Evolutionary conservation across 2,329 filamentous ascomycete species (phyloP), one percentile per base, ranked within the genome.

Genomic region (Trichophaea hybrida): DNA sequence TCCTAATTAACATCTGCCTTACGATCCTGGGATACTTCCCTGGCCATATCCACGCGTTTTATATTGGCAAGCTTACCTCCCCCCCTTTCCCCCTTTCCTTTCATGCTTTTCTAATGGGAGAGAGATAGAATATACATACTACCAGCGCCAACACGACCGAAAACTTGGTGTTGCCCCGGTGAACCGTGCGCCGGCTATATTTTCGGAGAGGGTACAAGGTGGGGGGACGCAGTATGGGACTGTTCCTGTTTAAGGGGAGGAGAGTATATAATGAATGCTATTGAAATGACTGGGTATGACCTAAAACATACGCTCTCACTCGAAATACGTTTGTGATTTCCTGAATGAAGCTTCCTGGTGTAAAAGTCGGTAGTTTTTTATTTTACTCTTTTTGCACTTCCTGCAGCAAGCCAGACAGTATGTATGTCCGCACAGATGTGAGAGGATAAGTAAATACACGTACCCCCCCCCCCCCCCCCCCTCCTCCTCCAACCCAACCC

Each of bases 41-140:
- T 6, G 53, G 53, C 34, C 34, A 55, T 17, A 40, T 91, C 44
- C 83, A 89, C 70, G 86, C 86, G 44, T 89, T 90, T 72, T 93
- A 91, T 44, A 8, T 46, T 12, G 40, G 40, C 24, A 46, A 17
- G 40, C 40, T 12, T 46, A 12, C 10, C 38, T 43, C 15, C 38
- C 15, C 10, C 3, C 38, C 38, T 15, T 6, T 10, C 5, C 12
- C 40, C 10, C 10, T 7, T 46, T 6, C 40, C 40, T n/a, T 15
- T 43, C 10, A 12, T 43, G 38, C 10, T 15, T 12, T 43, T 12
- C 10, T 15, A 43, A 43, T 15, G 13, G 24, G 40, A 10, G n/a
- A 46, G 24, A 6, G 70, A 67, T 89, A 62, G 82, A 89, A 72
- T 94, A 88, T 71, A 76, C 94, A 62, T 94, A 91, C 74, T 91